Evolutionary conservation across 495 filamentous ascomycete genomes (phyloP), one percentile per base, ranked within the genome.

Genomic region (Neurospora tetraspora): DNA sequence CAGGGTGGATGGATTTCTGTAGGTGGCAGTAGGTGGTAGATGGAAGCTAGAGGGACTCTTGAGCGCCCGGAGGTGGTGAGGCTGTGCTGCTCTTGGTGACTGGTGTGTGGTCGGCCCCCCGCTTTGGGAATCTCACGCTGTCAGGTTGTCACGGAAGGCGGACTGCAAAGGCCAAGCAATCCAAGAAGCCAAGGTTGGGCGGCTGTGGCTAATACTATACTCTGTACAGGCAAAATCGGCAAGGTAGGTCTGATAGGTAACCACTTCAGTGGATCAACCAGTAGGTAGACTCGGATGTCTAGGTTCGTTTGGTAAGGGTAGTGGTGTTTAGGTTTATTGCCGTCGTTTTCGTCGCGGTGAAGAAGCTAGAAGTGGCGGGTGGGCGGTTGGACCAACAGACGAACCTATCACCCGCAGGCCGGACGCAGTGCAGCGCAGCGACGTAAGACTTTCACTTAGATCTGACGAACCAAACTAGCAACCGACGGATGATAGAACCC

Each of bases 41-140:
- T 39, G 68, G 47, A 53, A 73, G 69, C 71, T 70, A 71, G 70
- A 68, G 39, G 69, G 73, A 53, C 47, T 42, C 68, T 70, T 42
- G 73, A 76, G 34, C 42, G 73, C 43, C 69, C 39, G 18, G 38
- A 75, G 69, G 73, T 70, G 74, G 59, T 79, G 78, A 78, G 78
- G 78, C 78, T 80, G 78, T 80, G 78, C 78, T 79, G 74, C 36
- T 34, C 39, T 68, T 59, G 53, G 47, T 68, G 42, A 47, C 11
- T 71, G 39, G 42, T 70, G 42, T 36, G 70, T 40, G 40, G 69
- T 53, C 39, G 5, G 73, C 16, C 73, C 69, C 75, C 75, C 75
- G 75, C 75, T 76, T 76, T 76, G 69, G 73, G 59, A 65, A 65
- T 65, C 27, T 65, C 31, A 16, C 53, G 53, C 53, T 65, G 53